Evolutionary conservation across 2,329 filamentous ascomycete species (phyloP).

Genomic region (Colletotrichum sp.): DNA sequence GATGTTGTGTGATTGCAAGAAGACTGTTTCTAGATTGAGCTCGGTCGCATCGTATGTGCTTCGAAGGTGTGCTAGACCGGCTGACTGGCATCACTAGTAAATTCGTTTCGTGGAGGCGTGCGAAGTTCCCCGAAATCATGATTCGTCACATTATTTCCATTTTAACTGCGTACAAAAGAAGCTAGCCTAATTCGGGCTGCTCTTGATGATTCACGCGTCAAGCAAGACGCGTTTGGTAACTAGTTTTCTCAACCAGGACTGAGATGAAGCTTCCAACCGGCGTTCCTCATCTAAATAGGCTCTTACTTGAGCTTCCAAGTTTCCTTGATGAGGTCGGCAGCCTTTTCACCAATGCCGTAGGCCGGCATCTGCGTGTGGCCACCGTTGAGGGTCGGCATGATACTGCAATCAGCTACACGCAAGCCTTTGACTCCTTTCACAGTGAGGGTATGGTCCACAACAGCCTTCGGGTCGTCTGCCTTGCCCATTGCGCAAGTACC

Average conservation of each 20-base stretch:
- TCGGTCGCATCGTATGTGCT: neutral
- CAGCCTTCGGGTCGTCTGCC: constrained; percentile 50
- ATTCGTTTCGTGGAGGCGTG: neutral
- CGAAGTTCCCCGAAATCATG: neutral
- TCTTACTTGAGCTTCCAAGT: neutral
- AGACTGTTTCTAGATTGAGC: neutral
- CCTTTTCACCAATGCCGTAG: constrained; percentile 62
- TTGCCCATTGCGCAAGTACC: constrained; percentile 61
- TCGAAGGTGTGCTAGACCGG: neutral
- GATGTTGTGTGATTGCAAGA: neutral
- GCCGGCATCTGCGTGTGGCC: constrained; percentile 64
- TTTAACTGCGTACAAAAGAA: neutral
- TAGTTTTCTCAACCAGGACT: neutral
- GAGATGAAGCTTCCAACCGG: neutral
- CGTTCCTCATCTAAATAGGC: neutral
- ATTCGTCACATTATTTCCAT: neutral
- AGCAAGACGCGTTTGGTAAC: neutral
- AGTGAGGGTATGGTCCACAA: constrained; percentile 57
- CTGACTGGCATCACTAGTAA: neutral
- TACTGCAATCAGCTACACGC: constrained; percentile 58
- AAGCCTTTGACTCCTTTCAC: constrained; percentile 57
- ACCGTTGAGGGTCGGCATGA: constrained; percentile 56
- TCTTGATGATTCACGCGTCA: neutral
- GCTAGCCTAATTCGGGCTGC: neutral
- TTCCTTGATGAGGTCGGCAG: constrained; percentile 52